These are phyloP conservation scores for Yamadazyma friedrichii DNA, from an alignment of 1,139 yeast genomes.

Conservation along the genomic window DNA sequence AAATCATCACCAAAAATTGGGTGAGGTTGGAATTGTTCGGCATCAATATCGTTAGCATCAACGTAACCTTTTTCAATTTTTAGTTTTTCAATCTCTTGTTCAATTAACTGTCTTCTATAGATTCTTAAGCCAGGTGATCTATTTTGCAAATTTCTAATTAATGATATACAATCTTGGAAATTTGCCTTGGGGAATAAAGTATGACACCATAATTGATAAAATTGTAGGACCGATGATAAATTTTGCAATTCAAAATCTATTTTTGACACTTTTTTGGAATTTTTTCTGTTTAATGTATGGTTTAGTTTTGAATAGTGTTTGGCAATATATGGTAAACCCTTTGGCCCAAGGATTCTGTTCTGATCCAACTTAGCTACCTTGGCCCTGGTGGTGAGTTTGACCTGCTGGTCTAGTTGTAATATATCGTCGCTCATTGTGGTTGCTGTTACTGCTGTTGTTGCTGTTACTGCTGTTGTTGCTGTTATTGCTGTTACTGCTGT, in stretches of 20 bases:
- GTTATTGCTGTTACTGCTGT: too few species aligned
- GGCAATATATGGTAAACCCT: conserved; percentile 49
- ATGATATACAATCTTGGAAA: conserved; percentile 56
- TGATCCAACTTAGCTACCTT: conserved; percentile 47
- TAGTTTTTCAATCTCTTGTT: conserved; percentile 33
- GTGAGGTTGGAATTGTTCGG: conserved; percentile 1
- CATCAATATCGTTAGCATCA: conserved; percentile 3
- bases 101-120: conserved; percentile 38
- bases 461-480: too few species aligned
- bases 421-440: conserved; percentile 22
- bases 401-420: conserved; percentile 41
- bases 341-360: conserved; percentile 44
- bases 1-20: background rate
- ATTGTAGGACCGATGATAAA: conserved; percentile 49
- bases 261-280: conserved; percentile 25
- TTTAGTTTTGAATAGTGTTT: conserved; percentile 37
- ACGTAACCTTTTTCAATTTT: conserved; percentile 30
- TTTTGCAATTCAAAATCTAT: conserved; percentile 43
- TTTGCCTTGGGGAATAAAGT: conserved; percentile 75
- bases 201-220: conserved; percentile 87
- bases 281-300: conserved; percentile 28
- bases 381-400: conserved; percentile 32
- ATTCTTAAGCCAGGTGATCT: conserved; percentile 32
- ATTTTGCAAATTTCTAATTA: conserved; percentile 33
- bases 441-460: background rate